These are phyloP conservation scores for Herpetospermum pedunculosum DNA, from an alignment of 306 rosid genomes.

Conservation along the genomic window DNA sequence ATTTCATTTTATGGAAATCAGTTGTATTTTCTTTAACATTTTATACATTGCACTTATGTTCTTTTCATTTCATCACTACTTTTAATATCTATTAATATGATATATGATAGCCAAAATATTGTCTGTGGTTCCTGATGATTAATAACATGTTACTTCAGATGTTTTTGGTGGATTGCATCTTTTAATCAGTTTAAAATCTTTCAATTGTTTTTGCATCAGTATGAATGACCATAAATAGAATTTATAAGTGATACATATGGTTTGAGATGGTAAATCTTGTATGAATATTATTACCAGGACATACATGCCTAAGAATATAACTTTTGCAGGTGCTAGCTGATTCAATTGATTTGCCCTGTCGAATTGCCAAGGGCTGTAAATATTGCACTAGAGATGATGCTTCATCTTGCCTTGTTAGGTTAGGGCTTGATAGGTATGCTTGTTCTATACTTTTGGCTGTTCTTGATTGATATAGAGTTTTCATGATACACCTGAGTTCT, in stretches of 20 bases:
- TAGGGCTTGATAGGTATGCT: constrained; percentile 62
- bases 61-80: not conserved
- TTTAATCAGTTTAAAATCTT: not conserved
- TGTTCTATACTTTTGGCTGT: not conserved
- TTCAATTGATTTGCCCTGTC: constrained; percentile 72
- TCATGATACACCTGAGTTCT: not conserved
- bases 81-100: not conserved
- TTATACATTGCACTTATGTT: not conserved
- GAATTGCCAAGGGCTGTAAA: constrained; percentile 96
- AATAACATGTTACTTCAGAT: not conserved
- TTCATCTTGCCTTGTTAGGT: constrained; percentile 87
- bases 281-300: not conserved
- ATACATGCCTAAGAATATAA: not conserved
- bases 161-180: not conserved
- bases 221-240: not conserved
- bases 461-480: not conserved
- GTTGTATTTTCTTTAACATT: not conserved
- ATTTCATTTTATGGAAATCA: not conserved
- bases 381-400: constrained; percentile 80
- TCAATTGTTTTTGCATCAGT: not conserved
- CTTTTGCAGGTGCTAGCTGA: constrained; percentile 79
- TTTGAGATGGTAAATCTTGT: not conserved
- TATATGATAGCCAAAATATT: not conserved
- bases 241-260: not conserved
- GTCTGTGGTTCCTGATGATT: not conserved